Conservation (phyloP, 108 stramenopile genomes). For the Nitzschia palea region DNA sequence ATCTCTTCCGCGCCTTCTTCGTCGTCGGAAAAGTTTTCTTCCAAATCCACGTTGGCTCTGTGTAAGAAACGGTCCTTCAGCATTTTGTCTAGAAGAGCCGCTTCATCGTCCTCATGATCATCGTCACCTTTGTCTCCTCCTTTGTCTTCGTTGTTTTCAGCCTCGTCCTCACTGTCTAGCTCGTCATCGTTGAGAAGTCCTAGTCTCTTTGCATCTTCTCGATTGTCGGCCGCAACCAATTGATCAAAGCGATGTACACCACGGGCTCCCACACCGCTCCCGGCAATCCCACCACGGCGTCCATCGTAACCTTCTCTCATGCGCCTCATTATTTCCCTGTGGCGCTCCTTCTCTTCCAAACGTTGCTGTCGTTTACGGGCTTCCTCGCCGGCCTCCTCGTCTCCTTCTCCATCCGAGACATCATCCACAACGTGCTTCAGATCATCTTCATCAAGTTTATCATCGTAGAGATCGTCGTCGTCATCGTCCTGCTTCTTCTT, state of each 20-base stretch:
- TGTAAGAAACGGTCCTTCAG: constrained; percentile 81
- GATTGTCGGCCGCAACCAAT: constrained; percentile 86
- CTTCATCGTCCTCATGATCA: constrained; percentile 80
- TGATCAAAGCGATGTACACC: constrained; percentile 81
- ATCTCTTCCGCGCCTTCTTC: constrained; percentile 63
- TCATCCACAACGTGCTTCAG: constrained; percentile 88
- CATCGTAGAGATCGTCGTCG: constrained; percentile 63
- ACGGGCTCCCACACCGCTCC: constrained; percentile 69
- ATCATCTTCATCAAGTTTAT: constrained; percentile 69
- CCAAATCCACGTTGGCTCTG: constrained; percentile 54
- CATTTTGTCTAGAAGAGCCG: constrained; percentile 79
- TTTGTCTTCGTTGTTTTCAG: constrained; percentile 33
- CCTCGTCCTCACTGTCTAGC: constrained; percentile 78
- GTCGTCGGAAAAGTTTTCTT: constrained; percentile 76
- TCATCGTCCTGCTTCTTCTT: constrained; percentile 78
- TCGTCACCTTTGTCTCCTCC: constrained; percentile 26
- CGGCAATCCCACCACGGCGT: constrained; percentile 79
- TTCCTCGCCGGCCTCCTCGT: constrained; percentile 77
- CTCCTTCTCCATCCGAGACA: constrained; percentile 85
- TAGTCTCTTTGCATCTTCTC: constrained; percentile 80
- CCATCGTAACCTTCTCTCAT: constrained; percentile 92
- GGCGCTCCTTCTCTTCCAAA: constrained; percentile 81
- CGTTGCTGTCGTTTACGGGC: constrained; percentile 59
- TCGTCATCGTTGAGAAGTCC: constrained; percentile 88
- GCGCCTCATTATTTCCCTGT: constrained; percentile 86